These are phyloP conservation scores for Casuarina equisetifolia DNA, from an alignment of 306 rosid species.

Conservation along the genomic window DNA sequence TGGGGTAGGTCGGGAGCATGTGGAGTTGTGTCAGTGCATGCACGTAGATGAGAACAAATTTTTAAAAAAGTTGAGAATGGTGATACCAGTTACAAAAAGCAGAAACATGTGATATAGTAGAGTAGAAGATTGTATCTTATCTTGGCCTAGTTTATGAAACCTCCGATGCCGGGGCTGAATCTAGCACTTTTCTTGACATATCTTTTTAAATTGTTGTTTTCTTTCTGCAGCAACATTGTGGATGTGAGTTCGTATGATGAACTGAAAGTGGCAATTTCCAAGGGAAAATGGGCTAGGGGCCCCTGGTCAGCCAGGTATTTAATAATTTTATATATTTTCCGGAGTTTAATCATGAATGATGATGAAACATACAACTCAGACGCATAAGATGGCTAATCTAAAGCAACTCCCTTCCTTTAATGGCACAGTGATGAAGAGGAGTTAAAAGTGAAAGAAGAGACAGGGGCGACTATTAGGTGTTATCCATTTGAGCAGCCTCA, in stretches of 20 bases:
- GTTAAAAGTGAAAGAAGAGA: slow-evolving; percentile 89
- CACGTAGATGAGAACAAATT: too few species aligned
- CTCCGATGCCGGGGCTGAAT: background rate
- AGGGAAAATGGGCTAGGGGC: slow-evolving; percentile 99
- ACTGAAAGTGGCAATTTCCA: slow-evolving; percentile 79
- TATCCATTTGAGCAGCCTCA: slow-evolving; percentile 84
- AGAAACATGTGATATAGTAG: too few species aligned
- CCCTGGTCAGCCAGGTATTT: slow-evolving; percentile 97
- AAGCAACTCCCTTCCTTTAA: background rate
- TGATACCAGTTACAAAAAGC: too few species aligned
- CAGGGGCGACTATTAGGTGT: slow-evolving; percentile 95
- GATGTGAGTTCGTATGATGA: slow-evolving; percentile 87
- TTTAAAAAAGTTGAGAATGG: too few species aligned
- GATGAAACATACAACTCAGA: slow-evolving; percentile 13
- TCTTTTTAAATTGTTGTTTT: slow-evolving; percentile 9
- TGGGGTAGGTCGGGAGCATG: too few species aligned
- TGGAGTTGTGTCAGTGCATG: too few species aligned
- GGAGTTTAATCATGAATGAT: background rate
- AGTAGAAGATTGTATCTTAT: too few species aligned
- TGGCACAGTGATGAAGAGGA: slow-evolving; percentile 72
- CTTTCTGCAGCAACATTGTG: slow-evolving; percentile 69
- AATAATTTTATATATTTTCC: background rate
- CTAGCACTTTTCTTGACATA: background rate
- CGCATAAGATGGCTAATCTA: slow-evolving; percentile 27
- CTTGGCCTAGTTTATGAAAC: too few species aligned